Evolutionary conservation across 768 basidiomycete species (phyloP), one percentile per base, ranked within the genome.

Genomic region (Austroboletus festivus): DNA sequence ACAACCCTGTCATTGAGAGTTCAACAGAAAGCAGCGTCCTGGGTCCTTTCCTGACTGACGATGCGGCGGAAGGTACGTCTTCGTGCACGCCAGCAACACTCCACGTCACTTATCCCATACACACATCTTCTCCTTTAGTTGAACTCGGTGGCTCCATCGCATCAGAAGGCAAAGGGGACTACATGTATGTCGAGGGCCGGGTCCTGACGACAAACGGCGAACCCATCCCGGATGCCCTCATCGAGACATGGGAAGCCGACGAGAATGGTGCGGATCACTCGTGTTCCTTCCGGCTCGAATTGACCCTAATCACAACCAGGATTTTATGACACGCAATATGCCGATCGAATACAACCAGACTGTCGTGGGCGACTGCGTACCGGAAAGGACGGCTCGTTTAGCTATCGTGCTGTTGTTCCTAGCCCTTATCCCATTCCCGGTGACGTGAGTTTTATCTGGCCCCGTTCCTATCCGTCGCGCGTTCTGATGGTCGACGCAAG

Each of bases 161-260:
- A 9, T 89, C 89, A 0, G 89, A 92, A 64, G 90, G 86, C 47
- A 90, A 89, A 67, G 91, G 90, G 19, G 79, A 89, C 9, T 87
- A 90, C 62, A 72, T 93, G 78, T 90, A 77, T 55, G 85, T 93
- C 44, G 78, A 89, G 60, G 90, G 91, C 1, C 76, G 74, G 3
- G 76, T 93, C 2, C 58, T 80, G 26, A 63, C 63, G 16, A 82
- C 80, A 1, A 69, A 76, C 30, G 88, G 89, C 19, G 68, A 73
- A n/a, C 83, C 84, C 3, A 75, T 92, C 44, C 64, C 81, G 5
- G 72, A 72, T 44, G 87, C 86, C 0, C 57, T 76, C 39, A 86
- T 91, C 50, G 86, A 90, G 44, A 90, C 87, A 16, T 90, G 86
- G 87, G 86, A 89, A 64, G 82, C 87, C 9, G 89, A 92, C 56